Conservation (phyloP, 805 yeast genomes). For the Candida schatavii region DNA sequence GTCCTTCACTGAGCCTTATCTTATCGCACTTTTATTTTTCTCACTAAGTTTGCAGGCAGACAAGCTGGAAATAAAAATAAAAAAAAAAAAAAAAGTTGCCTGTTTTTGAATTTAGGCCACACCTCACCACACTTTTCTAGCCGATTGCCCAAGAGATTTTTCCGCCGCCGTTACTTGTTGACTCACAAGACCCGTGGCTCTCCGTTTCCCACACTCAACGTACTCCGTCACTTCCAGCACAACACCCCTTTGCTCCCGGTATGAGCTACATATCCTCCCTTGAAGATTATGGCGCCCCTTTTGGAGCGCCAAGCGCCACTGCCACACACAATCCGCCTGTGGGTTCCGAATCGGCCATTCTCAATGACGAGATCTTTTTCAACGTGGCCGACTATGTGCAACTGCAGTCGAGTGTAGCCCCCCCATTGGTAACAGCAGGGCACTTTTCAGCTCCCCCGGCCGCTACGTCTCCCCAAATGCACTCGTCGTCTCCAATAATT, state of each 20-base stretch:
- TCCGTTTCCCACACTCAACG: too few species aligned
- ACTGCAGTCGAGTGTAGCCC: too few species aligned
- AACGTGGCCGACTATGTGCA: conserved; percentile 6
- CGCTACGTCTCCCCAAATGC: conserved; percentile 7
- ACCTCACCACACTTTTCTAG: too few species aligned
- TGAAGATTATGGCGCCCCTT: conserved; percentile 3
- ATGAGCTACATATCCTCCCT: neutral
- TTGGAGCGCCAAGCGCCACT: neutral
- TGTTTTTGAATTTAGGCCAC: too few species aligned
- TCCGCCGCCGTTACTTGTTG: too few species aligned
- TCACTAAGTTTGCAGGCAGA: neutral
- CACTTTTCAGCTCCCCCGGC: neutral
- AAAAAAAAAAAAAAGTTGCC: too few species aligned
- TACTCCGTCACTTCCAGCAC: too few species aligned
- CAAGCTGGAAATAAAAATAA: neutral
- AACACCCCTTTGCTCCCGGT: neutral
- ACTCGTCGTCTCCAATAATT: conserved; percentile 6
- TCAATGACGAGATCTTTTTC: conserved; percentile 26
- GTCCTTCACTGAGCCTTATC: neutral
- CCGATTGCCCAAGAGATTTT: too few species aligned
- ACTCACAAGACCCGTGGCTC: too few species aligned
- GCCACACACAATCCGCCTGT: neutral
- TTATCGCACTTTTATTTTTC: neutral
- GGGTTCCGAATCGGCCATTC: neutral
- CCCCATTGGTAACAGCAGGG: conserved; percentile 1